phyloP scores from a whole-genome alignment of 768 basidiomycete species.

The Suillus paluster region DNA sequence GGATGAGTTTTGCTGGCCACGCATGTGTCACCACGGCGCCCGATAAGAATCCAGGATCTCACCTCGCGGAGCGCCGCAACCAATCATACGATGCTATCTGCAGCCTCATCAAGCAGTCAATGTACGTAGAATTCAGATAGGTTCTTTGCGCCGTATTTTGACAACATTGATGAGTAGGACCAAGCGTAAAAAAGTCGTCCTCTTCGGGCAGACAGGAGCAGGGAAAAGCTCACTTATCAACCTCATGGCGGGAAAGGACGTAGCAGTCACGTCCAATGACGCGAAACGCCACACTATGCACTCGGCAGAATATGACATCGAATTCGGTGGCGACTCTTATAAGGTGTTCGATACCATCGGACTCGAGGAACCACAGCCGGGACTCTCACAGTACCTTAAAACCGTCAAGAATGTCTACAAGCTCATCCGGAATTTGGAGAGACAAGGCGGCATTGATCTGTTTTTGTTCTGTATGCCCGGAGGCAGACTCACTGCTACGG shows the following conservation, averaged over 20 bases:
- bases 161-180: not conserved
- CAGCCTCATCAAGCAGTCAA: not conserved
- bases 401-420: conserved; percentile 34
- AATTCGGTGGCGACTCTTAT: conserved; percentile 25
- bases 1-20: conserved; percentile 41
- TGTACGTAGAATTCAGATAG: not conserved
- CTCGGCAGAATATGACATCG: conserved; percentile 28
- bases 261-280: conserved; percentile 31
- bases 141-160: not conserved
- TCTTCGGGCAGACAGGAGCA: conserved; percentile 49
- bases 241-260: conserved; percentile 27
- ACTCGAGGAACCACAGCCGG: conserved; percentile 35
- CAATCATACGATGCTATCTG: conserved; percentile 27
- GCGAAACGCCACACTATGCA: conserved; percentile 42
- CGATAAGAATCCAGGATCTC: not conserved
- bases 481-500: conserved; percentile 39
- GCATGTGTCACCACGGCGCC: conserved; percentile 43
- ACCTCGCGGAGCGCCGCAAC: not conserved
- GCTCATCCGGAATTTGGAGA: conserved; percentile 37
- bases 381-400: conserved; percentile 26
- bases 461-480: conserved; percentile 45
- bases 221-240: conserved; percentile 38
- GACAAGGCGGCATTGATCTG: conserved; percentile 41
- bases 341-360: conserved; percentile 39
- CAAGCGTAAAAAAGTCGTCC: conserved; percentile 35